Conservation (phyloP, 225 moss, liverwort and hornwort species). For the Bryum argenteum region DNA sequence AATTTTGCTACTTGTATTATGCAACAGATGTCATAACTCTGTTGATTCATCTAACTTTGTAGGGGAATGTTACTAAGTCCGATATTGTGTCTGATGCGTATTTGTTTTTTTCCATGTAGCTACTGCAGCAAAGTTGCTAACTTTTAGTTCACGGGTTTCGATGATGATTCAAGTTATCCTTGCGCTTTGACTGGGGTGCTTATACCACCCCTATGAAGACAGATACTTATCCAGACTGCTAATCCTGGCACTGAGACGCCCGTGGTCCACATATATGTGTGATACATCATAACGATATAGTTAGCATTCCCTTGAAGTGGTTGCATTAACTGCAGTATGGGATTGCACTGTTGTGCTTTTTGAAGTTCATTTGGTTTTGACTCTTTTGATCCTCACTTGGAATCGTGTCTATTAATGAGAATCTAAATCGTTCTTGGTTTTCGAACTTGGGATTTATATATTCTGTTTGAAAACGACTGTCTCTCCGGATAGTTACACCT, state of each 20-base stretch:
- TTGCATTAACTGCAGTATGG: too few species aligned
- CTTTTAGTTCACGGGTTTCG: conserved; percentile 14
- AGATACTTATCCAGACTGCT: conserved; percentile 59
- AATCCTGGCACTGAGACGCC: conserved; percentile 62
- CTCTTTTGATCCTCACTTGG: neutral
- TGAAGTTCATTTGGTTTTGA: neutral
- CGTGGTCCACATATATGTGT: neutral
- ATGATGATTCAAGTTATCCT: conserved; percentile 73
- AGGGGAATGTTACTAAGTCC: too few species aligned
- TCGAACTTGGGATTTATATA: conserved; percentile 13
- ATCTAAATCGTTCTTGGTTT: conserved; percentile 30
- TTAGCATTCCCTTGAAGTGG: too few species aligned
- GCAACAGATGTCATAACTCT: too few species aligned
- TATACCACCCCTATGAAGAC: conserved; percentile 41
- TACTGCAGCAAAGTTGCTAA: neutral
- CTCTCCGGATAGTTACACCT: conserved; percentile 50
- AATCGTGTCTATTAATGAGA: conserved; percentile 19
- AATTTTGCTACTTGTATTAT: too few species aligned
- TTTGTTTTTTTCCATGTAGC: neutral
- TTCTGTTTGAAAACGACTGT: conserved; percentile 34
- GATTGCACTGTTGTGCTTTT: too few species aligned
- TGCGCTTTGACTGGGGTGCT: conserved; percentile 60
- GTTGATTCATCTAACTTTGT: too few species aligned
- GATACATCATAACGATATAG: too few species aligned
- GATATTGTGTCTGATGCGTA: neutral